Conservation (phyloP, 129 eudicot genomes). For the Oenanthe sinensis region DNA sequence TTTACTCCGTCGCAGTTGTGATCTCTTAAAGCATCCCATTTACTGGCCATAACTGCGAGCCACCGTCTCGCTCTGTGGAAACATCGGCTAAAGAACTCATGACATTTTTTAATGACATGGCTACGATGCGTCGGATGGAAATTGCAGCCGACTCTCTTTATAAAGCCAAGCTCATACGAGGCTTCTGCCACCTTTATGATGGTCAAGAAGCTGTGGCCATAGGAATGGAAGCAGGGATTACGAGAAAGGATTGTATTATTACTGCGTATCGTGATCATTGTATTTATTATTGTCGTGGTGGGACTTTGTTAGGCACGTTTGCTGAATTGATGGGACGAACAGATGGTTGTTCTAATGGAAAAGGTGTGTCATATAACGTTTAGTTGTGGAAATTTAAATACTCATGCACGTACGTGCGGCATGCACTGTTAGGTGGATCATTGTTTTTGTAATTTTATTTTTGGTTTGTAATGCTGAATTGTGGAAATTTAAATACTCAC, state of each 20-base stretch:
- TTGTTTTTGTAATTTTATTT: neutral
- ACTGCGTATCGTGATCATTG: conserved; percentile 93
- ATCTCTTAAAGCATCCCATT: conserved; percentile 41
- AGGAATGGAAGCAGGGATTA: conserved; percentile 96
- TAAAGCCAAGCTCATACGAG: conserved; percentile 86
- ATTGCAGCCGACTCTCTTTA: conserved; percentile 95
- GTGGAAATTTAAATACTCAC: neutral
- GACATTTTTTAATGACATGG: conserved; percentile 78
- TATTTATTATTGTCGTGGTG: conserved; percentile 70
- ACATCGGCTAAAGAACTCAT: conserved; percentile 70
- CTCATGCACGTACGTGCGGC: too few species aligned
- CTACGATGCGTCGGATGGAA: conserved; percentile 95
- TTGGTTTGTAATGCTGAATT: neutral
- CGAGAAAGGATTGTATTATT: conserved; percentile 68
- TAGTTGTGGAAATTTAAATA: too few species aligned
- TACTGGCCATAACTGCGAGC: conserved; percentile 77
- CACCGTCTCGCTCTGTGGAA: conserved; percentile 69
- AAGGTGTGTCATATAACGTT: conserved; percentile 17
- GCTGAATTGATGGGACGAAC: conserved; percentile 84
- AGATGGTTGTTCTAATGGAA: conserved; percentile 87
- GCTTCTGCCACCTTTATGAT: conserved; percentile 93
- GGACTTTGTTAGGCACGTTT: conserved; percentile 55
- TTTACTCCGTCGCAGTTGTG: conserved; percentile 20
- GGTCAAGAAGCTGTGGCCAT: conserved; percentile 94
- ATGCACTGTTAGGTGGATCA: conserved; percentile 35